Conservation (phyloP, 1,139 yeast genomes). For the Scheffersomyces titani region DNA sequence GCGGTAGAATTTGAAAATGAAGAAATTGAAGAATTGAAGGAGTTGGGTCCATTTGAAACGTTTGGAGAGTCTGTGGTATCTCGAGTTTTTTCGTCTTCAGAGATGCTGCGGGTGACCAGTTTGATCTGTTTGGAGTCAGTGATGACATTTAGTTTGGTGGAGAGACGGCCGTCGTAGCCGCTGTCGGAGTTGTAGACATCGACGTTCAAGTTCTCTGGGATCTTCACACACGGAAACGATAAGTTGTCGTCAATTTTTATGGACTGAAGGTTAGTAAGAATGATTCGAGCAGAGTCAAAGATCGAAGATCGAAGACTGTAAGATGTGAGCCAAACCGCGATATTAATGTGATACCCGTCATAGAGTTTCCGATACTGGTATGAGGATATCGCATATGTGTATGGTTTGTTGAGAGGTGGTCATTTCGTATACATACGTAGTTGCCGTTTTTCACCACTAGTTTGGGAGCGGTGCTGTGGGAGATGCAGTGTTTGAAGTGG, state of each 20-base stretch:
- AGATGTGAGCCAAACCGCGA: too few relatives aligned
- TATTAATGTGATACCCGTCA: not conserved
- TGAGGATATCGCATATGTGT: not conserved
- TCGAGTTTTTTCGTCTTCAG: conserved; percentile 1
- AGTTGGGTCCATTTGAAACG: conserved; percentile 1
- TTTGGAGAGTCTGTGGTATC: conserved; percentile 1
- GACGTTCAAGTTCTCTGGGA: conserved; percentile 39
- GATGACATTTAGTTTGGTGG: conserved; percentile 32
- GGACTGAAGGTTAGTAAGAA: conserved; percentile 19
- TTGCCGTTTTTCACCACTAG: conserved; percentile 40
- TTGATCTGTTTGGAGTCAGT: conserved; percentile 32
- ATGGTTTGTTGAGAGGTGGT: not conserved
- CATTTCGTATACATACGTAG: conserved; percentile 25
- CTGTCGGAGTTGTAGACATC: conserved; percentile 28
- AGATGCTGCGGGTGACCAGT: conserved; percentile 13
- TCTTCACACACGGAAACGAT: conserved; percentile 33
- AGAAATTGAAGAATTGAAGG: not conserved
- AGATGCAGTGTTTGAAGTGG: conserved; percentile 19
- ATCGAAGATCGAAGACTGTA: not conserved
- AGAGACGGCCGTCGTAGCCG: conserved; percentile 32
- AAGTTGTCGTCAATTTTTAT: conserved; percentile 29
- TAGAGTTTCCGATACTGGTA: too few relatives aligned
- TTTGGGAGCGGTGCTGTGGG: conserved; percentile 24
- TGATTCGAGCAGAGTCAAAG: not conserved
- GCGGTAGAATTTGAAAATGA: conserved; percentile 3